Base-by-base conservation (phyloP, 441 rosid genomes). In the Erodium trifolium region DNA sequence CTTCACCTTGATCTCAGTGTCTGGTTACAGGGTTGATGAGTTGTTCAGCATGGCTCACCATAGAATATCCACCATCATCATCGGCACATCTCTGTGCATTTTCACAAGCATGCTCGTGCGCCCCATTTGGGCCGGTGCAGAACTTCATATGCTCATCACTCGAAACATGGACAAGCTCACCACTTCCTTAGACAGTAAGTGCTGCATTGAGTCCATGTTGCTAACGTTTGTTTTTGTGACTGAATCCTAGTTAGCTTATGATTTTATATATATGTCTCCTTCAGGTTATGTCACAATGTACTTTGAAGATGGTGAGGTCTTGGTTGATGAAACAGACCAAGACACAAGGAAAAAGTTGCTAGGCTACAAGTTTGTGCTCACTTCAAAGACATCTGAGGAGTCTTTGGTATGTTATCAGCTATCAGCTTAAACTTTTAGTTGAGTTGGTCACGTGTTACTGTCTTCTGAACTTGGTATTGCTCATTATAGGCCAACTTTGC, bases 101-200 rank as follows among this genome's bases (percentile, higher is more conserved):
- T 29, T 86, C 67, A 76, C 81, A 34, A 82, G 83, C 79, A 81
- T 82, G 75, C 65, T 81, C 43, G 39, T 83, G 47, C 83, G 79
- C 53, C 93, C 93, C 64, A 75, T 88, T 8, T 88, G 93, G 90
- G 93, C 88, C 2, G 90, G 90, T 11, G 60, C 63, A 35, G 87
- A 88, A 73, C 88, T 88, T 68, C 90, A 88, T 68, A 69, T 41
- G 63, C 83, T 86, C 53, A 76, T 79, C 65, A 72, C 77, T 57
- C 77, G 71, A 8, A 88, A 88, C 76, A 39, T 82, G 72, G 84
- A 75, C 14, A 88, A 83, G 65, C 86, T 86, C 2, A 83, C 83
- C 0, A 72, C 73, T 71, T 86, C 90, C 41, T 71, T 86, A 59
- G 82, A 86, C 14, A 85, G 92, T 84, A 9, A 57, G 63, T 57